Evolutionary conservation across 225 moss, liverwort and hornwort genomes (phyloP).

Genomic region (Straminergon stramineum): DNA sequence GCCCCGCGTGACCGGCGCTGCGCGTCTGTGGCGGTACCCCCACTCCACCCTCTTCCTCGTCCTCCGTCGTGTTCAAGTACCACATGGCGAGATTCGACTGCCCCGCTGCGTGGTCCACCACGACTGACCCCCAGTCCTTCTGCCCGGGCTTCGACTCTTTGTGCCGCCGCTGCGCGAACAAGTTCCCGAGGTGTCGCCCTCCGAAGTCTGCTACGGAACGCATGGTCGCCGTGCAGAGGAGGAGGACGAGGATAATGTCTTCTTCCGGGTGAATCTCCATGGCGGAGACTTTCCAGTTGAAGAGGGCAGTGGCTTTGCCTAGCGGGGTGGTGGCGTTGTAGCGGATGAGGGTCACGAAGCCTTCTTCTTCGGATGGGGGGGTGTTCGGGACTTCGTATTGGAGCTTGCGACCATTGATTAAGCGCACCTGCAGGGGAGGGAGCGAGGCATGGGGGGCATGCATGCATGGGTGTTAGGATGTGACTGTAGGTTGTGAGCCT

Average conservation of each 20-base stretch:
- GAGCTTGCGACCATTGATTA: slow-evolving; percentile 67
- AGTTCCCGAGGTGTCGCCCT: slow-evolving; percentile 50
- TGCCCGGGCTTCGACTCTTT: slow-evolving; percentile 54
- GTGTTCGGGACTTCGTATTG: slow-evolving; percentile 62
- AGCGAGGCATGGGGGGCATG: not conserved
- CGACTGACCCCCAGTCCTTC: slow-evolving; percentile 77
- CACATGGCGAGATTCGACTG: slow-evolving; percentile 56
- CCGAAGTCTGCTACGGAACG: slow-evolving; percentile 80
- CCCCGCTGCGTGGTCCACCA: slow-evolving; percentile 46
- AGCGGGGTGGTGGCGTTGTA: slow-evolving; percentile 59
- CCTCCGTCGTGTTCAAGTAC: slow-evolving; percentile 43
- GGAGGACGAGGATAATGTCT: slow-evolving; percentile 62
- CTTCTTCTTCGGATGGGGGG: slow-evolving; percentile 44
- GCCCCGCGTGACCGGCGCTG: not conserved
- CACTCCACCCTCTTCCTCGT: not conserved
- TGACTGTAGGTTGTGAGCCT: not conserved
- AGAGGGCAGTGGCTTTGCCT: slow-evolving; percentile 82
- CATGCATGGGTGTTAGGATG: not conserved
- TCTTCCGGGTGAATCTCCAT: slow-evolving; percentile 87
- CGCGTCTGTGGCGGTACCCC: not conserved
- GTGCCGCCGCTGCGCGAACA: slow-evolving; percentile 42
- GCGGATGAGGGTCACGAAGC: slow-evolving; percentile 79
- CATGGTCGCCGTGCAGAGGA: slow-evolving; percentile 67
- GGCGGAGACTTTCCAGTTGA: slow-evolving; percentile 75
- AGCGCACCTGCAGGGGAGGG: slow-evolving; percentile 31